A percentile compares a stretch with the other conserved stretches of the same genome.
phyloP scores from a whole-genome alignment of 73 alveolate species.

The Paramecium bursaria region DNA sequence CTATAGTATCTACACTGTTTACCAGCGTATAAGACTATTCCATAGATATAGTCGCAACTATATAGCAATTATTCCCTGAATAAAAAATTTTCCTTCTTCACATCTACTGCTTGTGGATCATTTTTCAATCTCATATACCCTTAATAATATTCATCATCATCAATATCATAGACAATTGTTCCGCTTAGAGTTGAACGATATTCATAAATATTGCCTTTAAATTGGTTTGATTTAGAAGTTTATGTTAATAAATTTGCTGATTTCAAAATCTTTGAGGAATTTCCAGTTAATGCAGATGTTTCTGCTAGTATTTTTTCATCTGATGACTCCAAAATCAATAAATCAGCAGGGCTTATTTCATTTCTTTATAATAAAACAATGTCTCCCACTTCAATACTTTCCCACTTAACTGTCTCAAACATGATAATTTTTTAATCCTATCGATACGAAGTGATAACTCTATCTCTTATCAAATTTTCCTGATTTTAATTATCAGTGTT shows the following conservation, averaged over 20 bases:
- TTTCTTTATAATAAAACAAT: conserved; percentile 55
- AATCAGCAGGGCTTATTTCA: conserved; percentile 60
- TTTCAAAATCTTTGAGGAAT: conserved; percentile 12
- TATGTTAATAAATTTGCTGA: conserved; percentile 50
- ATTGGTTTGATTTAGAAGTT: conserved; percentile 13
- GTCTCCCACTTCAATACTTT: conserved; percentile 60
- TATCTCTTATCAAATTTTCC: too few species aligned
- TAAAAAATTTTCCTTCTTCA: conserved; percentile 28
- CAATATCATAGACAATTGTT: conserved; percentile 3
- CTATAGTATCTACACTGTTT: conserved; percentile 28
- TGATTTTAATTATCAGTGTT: too few species aligned
- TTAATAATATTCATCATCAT: background rate
- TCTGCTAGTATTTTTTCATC: conserved; percentile 34
- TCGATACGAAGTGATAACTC: too few species aligned
- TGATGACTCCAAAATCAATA: conserved; percentile 47
- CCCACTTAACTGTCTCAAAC: conserved; percentile 53
- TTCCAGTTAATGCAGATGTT: conserved; percentile 20
- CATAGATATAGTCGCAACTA: conserved; percentile 38
- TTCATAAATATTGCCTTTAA: conserved; percentile 34
- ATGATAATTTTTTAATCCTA: conserved; percentile 39
- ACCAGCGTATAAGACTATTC: conserved; percentile 13
- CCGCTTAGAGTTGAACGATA: conserved; percentile 34
- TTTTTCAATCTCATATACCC: conserved; percentile 32
- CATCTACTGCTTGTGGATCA: conserved; percentile 36
- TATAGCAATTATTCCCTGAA: conserved; percentile 18